These are phyloP conservation scores for Hirsutella minnesotensis DNA, from an alignment of 2,329 filamentous ascomycete genomes.

Conservation along the genomic window DNA sequence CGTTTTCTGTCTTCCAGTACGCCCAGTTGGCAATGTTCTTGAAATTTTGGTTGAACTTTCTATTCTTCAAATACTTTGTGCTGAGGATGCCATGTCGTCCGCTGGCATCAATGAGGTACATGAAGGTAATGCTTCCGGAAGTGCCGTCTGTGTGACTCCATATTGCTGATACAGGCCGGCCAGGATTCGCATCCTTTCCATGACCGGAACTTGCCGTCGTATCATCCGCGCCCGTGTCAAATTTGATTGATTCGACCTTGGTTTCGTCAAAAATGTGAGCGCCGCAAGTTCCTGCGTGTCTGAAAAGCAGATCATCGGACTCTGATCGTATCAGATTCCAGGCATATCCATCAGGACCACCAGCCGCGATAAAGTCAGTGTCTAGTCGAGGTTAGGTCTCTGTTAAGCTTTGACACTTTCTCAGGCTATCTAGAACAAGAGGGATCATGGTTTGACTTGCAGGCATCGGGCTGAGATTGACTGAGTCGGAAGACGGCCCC, in stretches of 20 bases:
- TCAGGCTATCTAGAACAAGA: too few species aligned
- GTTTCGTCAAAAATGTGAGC: slow-evolving; percentile 28
- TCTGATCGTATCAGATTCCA: slow-evolving; percentile 37
- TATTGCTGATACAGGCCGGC: slow-evolving; percentile 22
- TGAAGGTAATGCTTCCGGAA: slow-evolving; percentile 27
- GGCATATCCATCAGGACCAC: slow-evolving; percentile 24
- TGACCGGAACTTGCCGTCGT: not conserved
- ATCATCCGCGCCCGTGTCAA: slow-evolving; percentile 7
- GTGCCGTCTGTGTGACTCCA: slow-evolving; percentile 21
- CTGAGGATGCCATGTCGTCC: slow-evolving; percentile 31
- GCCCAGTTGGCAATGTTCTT: slow-evolving; percentile 39
- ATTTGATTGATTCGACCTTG: slow-evolving; percentile 21
- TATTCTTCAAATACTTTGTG: slow-evolving; percentile 36
- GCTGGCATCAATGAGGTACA: slow-evolving; percentile 37
- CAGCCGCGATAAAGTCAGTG: slow-evolving; percentile 28
- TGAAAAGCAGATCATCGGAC: slow-evolving; percentile 30
- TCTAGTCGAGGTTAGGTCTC: too few species aligned
- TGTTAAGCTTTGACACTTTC: too few species aligned
- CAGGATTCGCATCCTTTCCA: slow-evolving; percentile 7
- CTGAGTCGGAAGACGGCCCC: slow-evolving; percentile 28
- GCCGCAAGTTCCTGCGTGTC: slow-evolving; percentile 26
- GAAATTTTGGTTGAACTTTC: slow-evolving; percentile 30
- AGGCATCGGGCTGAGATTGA: slow-evolving; percentile 16
- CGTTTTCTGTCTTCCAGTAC: slow-evolving; percentile 27
- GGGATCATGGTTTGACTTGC: too few species aligned